Evolutionary conservation across 257 asterid genomes (phyloP).

Genomic region (Nicotiana sylvestris): DNA sequence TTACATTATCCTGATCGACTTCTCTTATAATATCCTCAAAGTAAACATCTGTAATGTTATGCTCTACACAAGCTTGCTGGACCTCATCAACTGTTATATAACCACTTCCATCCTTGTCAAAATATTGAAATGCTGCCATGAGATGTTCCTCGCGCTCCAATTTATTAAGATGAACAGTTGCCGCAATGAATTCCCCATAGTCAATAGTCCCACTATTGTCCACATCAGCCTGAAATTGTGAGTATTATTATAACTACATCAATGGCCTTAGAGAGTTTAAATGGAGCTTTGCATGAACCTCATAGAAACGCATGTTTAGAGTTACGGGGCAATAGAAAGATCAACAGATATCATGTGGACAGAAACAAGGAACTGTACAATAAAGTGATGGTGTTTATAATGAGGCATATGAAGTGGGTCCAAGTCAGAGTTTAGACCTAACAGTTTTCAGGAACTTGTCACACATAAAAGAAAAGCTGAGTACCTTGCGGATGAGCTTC

Average conservation of each 20-base stretch:
- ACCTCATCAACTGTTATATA: conserved; percentile 86
- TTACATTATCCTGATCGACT: conserved; percentile 84
- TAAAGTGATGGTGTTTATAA: background rate
- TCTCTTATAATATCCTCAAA: conserved; percentile 78
- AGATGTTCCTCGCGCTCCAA: conserved; percentile 87
- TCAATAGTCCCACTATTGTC: conserved; percentile 85
- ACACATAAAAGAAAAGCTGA: background rate
- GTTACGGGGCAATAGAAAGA: background rate
- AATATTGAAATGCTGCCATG: conserved; percentile 70
- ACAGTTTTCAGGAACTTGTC: background rate
- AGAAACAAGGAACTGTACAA: background rate
- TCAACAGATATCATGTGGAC: background rate
- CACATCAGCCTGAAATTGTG: conserved; percentile 67
- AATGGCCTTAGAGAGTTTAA: background rate
- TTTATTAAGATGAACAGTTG: conserved; percentile 74
- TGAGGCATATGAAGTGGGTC: background rate
- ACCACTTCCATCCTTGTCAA: conserved; percentile 87
- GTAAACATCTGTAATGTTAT: conserved; percentile 53
- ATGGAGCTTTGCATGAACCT: background rate
- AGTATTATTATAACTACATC: background rate
- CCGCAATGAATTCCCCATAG: conserved; percentile 81
- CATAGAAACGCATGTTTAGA: background rate
- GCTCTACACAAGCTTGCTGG: conserved; percentile 86
- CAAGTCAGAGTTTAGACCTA: background rate
- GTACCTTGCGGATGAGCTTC: background rate